These are phyloP conservation scores for Agarophyton chilense DNA, from an alignment of 23 red algal species.

Conservation along the genomic window DNA sequence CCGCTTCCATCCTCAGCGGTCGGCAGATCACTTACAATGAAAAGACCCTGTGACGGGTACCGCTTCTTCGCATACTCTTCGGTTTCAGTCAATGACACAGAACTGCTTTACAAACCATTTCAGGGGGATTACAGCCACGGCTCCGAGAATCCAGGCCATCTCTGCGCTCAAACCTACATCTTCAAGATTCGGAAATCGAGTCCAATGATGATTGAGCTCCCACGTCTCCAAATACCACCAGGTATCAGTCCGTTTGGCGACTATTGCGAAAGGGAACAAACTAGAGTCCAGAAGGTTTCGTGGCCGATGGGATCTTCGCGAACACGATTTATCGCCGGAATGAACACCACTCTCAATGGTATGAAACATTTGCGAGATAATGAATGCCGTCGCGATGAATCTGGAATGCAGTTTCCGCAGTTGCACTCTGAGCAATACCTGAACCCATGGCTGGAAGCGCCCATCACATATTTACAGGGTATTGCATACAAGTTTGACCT, in stretches of 20 bases:
- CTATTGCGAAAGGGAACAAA: constrained; percentile 7
- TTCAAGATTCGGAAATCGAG: not conserved
- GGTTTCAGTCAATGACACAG: not conserved
- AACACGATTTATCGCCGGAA: not conserved
- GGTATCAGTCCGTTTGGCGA: not conserved
- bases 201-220: not conserved
- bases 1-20: not conserved
- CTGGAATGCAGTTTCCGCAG: not conserved
- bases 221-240: not conserved
- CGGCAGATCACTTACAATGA: not conserved
- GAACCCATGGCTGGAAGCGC: not conserved
- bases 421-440: not conserved
- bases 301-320: not conserved
- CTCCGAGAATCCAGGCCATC: not conserved
- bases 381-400: not conserved
- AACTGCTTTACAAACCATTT: not conserved
- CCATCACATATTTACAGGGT: not conserved
- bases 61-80: not conserved
- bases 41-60: not conserved
- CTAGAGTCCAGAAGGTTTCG: not conserved
- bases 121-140: constrained; percentile 13
- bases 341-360: constrained; percentile 1
- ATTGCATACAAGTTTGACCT: not conserved
- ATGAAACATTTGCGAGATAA: not conserved
- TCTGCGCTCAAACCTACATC: not conserved